Base-by-base conservation (phyloP, 2,329 filamentous ascomycete species). In the Colletotrichum agaves region DNA sequence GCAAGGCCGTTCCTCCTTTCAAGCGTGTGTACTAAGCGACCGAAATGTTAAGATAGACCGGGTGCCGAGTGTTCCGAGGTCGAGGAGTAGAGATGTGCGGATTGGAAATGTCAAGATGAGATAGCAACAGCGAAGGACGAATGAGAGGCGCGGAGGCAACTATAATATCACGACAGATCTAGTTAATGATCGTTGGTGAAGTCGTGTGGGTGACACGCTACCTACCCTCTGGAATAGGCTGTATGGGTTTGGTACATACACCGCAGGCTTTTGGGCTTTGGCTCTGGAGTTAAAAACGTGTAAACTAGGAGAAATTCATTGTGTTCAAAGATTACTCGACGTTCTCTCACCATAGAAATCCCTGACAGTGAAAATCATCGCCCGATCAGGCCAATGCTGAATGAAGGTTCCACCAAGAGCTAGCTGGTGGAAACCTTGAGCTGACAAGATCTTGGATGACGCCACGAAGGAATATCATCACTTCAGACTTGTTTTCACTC, bases 1-100 rank as follows among this genome's bases (percentile, higher is more conserved):
- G 96, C 90, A 94, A 96, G 87, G 85, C 93, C 72, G 93, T 99
- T 69, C 94, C 95, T 74, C 96, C 96, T 50, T 98, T 98, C 88
- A 97, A 98, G 90, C 89, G 92, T 85, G 91, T 92, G 76, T 94
- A 95, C 83, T 95, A 93, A 83, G 33, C 47, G 12, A 33, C 35
- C 47, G 35, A 37, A 75, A 53, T 52, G 53, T 68, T 56, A 49
- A n/a, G 57, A 61, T 62, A 68, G 50, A 65, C 47, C 7, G 21
- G 64, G 64, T 67, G 61, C 64, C 46, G 61, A 39, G 41, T 65
- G 65, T 68, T 65, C 39, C 27, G 27, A 27, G 27, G 6, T 46
- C 19, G 46, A 31, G 37, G 33, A 7, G 27, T 37, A 11, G 11
- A 11, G 11, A 37, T 15, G 60, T 35, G 27, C 23, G 23, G 44